A percentile compares a stretch with the other conserved stretches of the same genome.
phyloP scores from a whole-genome alignment of 306 rosid genomes.

The Dryas drummondii region DNA sequence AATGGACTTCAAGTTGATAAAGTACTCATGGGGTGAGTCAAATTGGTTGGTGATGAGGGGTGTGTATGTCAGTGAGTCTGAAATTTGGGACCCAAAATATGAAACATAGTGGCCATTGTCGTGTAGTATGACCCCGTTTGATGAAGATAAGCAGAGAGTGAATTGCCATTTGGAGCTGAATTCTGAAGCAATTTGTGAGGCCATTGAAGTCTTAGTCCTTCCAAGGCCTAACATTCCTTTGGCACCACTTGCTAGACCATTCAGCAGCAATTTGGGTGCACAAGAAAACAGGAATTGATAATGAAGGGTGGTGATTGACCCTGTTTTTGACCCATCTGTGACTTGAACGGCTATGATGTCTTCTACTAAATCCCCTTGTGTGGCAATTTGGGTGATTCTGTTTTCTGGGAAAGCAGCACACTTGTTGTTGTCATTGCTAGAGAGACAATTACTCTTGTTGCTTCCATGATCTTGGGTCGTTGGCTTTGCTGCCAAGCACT shows the following conservation, averaged over 20 bases:
- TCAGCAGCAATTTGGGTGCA: constrained; percentile 41
- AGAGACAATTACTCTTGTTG: neutral
- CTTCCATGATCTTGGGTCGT: constrained; percentile 3
- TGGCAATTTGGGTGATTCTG: constrained; percentile 28
- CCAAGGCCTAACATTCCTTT: constrained; percentile 68
- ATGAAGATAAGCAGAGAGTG: constrained; percentile 56
- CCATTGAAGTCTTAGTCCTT: constrained; percentile 44
- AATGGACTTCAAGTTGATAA: constrained; percentile 54
- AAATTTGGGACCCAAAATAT: constrained; percentile 32
- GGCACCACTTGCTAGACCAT: constrained; percentile 49
- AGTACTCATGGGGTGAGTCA: constrained; percentile 42
- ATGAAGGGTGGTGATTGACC: constrained; percentile 8
- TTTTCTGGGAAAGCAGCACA: constrained; percentile 43
- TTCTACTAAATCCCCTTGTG: constrained; percentile 41
- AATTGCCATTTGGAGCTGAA: constrained; percentile 38
- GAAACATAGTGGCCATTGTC: constrained; percentile 27
- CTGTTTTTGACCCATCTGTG: constrained; percentile 8
- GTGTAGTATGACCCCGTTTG: constrained; percentile 46
- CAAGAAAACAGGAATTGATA: constrained; percentile 39
- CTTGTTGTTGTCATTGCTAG: neutral
- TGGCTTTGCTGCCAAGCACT: constrained; percentile 48
- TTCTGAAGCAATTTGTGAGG: constrained; percentile 58
- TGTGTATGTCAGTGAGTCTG: constrained; percentile 56
- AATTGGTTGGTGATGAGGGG: constrained; percentile 45
- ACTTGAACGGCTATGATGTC: constrained; percentile 38